Evolutionary conservation across 1,284 basidiomycete species (phyloP).

Genomic region (Mycosarcoma maydis): DNA sequence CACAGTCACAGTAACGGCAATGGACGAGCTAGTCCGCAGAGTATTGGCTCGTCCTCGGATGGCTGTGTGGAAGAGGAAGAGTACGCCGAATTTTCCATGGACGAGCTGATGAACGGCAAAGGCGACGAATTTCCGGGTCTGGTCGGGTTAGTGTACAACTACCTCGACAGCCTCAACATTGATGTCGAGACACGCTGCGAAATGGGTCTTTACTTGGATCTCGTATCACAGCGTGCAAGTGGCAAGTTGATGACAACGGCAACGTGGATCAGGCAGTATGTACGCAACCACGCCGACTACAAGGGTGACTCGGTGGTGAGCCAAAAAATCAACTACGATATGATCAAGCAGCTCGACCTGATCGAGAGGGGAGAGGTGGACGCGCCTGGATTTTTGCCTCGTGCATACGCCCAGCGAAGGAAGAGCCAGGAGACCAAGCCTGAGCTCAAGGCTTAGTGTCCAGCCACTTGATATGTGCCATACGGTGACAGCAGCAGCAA

Average conservation of each 20-base stretch:
- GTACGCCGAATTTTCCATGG: constrained; percentile 88
- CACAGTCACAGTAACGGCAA: not conserved
- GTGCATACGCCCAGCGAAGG: constrained; percentile 49
- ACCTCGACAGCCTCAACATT: constrained; percentile 87
- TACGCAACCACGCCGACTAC: constrained; percentile 87
- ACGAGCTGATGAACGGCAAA: constrained; percentile 94
- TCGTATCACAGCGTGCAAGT: constrained; percentile 74
- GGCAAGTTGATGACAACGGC: constrained; percentile 93
- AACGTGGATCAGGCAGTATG: constrained; percentile 91
- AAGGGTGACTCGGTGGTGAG: constrained; percentile 88
- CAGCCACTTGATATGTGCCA: too few relatives aligned
- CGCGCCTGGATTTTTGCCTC: constrained; percentile 64
- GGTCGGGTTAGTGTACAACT: constrained; percentile 82
- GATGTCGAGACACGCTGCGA: constrained; percentile 74
- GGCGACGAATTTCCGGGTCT: constrained; percentile 82
- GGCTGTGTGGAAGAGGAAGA: constrained; percentile 73
- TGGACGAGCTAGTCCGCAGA: constrained; percentile 27
- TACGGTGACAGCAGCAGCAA: too few relatives aligned
- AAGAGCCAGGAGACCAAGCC: constrained; percentile 44
- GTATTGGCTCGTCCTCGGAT: constrained; percentile 19
- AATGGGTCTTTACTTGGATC: constrained; percentile 71
- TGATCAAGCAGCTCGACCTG: constrained; percentile 88
- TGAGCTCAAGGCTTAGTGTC: constrained; percentile 27
- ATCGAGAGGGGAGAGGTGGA: constrained; percentile 70
- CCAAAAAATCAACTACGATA: constrained; percentile 92